Evolutionary conservation across 2,329 filamentous ascomycete species (phyloP).

Genomic region (Lecanicillium sp.): DNA sequence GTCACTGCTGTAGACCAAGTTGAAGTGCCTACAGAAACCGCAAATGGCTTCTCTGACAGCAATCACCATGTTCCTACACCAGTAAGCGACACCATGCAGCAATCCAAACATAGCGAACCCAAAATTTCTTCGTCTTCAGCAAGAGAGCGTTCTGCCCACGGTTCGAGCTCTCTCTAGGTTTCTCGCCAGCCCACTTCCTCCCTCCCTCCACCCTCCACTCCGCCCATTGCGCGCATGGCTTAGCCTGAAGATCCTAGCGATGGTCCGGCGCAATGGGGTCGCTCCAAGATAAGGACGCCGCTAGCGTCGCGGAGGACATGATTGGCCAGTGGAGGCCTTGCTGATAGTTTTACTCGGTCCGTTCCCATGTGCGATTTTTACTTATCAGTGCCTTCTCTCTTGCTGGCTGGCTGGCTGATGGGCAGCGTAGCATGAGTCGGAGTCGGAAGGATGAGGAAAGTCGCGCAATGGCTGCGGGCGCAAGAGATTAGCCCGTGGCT

Average conservation of each 20-base stretch:
- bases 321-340: conserved; percentile 6
- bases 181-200: background rate
- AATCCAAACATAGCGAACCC: no score
- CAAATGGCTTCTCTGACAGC: no score
- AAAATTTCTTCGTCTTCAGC: no score
- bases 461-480: conserved; percentile 7
- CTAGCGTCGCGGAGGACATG: background rate
- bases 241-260: conserved; percentile 11
- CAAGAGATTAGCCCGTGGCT: no score
- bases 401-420: background rate
- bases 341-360: background rate
- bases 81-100: no score
- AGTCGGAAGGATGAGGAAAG: background rate
- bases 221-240: background rate
- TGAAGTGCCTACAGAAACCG: no score
- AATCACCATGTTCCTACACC: no score
- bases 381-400: conserved; percentile 4
- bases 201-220: background rate
- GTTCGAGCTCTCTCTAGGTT: background rate
- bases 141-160: no score
- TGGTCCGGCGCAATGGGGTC: conserved; percentile 13
- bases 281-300: conserved; percentile 11
- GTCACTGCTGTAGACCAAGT: background rate
- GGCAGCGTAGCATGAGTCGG: background rate
- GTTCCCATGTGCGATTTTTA: background rate